A percentile compares a stretch with the other conserved stretches of the same genome.
These are phyloP conservation scores for Lachnellula subtilissima DNA, from an alignment of 2,329 filamentous ascomycete genomes.

Conservation along the genomic window DNA sequence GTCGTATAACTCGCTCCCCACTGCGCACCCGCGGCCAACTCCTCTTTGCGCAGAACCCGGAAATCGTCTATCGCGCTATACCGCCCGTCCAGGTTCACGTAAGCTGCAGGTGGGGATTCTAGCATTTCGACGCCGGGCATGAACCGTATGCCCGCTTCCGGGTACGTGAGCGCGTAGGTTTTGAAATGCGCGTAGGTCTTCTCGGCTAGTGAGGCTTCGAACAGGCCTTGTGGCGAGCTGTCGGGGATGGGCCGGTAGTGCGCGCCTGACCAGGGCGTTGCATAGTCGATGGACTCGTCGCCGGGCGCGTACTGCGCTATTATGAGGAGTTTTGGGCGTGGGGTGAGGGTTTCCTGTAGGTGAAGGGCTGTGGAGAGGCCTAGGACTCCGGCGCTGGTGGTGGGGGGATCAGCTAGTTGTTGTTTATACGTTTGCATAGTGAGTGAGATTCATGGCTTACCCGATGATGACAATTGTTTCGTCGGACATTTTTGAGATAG, in stretches of 20 bases:
- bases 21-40: conserved; percentile 33
- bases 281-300: conserved; percentile 38
- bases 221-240: conserved; percentile 31
- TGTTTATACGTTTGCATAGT: neutral
- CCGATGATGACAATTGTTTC: conserved; percentile 1
- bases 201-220: conserved; percentile 35
- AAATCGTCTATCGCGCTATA: conserved; percentile 33
- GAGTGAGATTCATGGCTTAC: neutral
- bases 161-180: conserved; percentile 30
- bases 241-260: conserved; percentile 43
- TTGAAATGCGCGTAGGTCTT: conserved; percentile 37
- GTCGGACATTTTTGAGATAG: neutral
- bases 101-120: conserved; percentile 34
- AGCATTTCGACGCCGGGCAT: conserved; percentile 39
- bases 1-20: conserved; percentile 36
- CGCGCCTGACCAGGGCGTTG: conserved; percentile 42
- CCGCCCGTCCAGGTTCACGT: conserved; percentile 31
- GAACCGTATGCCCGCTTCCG: conserved; percentile 35
- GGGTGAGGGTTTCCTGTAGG: conserved; percentile 24
- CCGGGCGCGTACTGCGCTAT: conserved; percentile 38
- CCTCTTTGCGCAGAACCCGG: conserved; percentile 25
- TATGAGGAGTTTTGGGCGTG: conserved; percentile 28
- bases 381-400: conserved; percentile 36
- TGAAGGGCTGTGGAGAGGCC: conserved; percentile 35
- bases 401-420: neutral